Evolutionary conservation across 2,329 filamentous ascomycete genomes (phyloP).

Genomic region (Scedosporium minutisporum): DNA sequence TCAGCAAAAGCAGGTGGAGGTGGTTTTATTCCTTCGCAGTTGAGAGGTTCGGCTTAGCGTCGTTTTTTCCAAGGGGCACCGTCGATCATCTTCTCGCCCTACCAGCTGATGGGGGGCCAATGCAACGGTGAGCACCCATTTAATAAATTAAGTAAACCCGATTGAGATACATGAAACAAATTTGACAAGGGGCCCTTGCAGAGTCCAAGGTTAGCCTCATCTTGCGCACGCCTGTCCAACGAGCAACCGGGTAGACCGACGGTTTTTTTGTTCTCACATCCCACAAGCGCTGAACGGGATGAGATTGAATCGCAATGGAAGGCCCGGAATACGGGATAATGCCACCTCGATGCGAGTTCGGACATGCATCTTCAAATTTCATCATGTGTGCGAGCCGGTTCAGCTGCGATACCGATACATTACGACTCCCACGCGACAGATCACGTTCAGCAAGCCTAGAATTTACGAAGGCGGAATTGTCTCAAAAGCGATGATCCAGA

Average conservation of each 20-base stretch:
- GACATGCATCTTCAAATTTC: no score
- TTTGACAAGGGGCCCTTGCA: neutral
- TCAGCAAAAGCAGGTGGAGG: no score
- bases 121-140: neutral
- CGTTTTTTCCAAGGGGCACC: neutral
- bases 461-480: no score
- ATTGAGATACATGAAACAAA: constrained; percentile 4
- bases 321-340: no score
- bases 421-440: no score
- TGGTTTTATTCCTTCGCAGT: neutral
- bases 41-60: neutral
- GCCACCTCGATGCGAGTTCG: no score
- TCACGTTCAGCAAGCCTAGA: no score
- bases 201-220: neutral
- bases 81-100: constrained; percentile 3
- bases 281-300: neutral
- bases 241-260: constrained; percentile 3
- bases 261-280: neutral
- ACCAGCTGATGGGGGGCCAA: neutral
- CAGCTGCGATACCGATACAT: no score
- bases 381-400: no score
- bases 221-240: neutral
- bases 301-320: neutral
- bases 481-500: no score
- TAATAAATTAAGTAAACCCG: constrained; percentile 1